Base-by-base conservation (phyloP, 495 filamentous ascomycete genomes). In the Gamarada debralockiae region DNA sequence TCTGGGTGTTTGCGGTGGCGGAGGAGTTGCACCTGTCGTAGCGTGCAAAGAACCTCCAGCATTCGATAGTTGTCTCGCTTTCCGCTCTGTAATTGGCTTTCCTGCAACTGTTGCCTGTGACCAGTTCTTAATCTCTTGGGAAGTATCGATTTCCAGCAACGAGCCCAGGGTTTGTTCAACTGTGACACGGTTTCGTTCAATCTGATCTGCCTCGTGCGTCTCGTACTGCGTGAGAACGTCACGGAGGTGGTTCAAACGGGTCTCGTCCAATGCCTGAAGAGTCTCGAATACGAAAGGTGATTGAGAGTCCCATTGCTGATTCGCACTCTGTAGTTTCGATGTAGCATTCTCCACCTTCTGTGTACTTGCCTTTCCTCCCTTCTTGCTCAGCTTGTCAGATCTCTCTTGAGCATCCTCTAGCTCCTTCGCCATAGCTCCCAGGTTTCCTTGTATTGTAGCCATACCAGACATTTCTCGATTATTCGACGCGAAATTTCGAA, bases 261-360 rank as follows among this genome's bases (percentile, higher is more conserved):
- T 83, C 70, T 99, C 95, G 54, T 99, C 95, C 15, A 91, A 72
- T 6, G 90, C 84, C 67, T 99, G 95, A 15, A 99, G 81, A 53
- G 86, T 89, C 68, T 97, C 95, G 64, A 95, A 97, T 50, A 97
- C 85, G 68, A 88, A 97, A 6, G 95, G 95, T 29, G 95, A 89
- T 65, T 96, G 89, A 8, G 93, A 95, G 29, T 96, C 86, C 95
- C 95, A 99, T 66, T 95, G 87, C 55, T 84, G 79, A 43, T 71
- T 81, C 3, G 91, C 86, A 58, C 80, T 83, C 45, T 95, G 87
- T 13, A 93, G 78, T 39, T 86, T 82, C 12, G 83, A 71, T 0
- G 83, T 72, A 3, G 92, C 93, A 46, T 75, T 76, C 8, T 92
- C 87, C 34, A 96, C 80, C 67, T 89, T 95, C 33, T 84, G 82